These are phyloP conservation scores for Isatis lusitanica DNA, from an alignment of 441 rosid species.

Conservation along the genomic window DNA sequence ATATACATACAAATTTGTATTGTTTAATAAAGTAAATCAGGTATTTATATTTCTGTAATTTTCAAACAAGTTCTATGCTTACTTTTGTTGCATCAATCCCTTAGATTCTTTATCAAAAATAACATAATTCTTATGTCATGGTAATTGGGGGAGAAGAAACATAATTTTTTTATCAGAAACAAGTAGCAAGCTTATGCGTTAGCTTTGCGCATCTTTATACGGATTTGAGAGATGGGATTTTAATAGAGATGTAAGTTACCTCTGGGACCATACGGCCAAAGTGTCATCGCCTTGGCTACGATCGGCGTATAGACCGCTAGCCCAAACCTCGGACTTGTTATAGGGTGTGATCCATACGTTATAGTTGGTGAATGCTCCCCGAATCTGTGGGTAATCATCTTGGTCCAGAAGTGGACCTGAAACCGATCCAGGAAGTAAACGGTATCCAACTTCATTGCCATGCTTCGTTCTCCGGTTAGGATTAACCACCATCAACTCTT, in stretches of 20 bases:
- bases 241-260: slow-evolving; percentile 21
- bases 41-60: background rate
- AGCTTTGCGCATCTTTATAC: too few species aligned
- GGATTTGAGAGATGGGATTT: too few species aligned
- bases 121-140: too few species aligned
- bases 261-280: slow-evolving; percentile 45
- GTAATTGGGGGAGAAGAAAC: too few species aligned
- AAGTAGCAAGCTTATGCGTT: too few species aligned
- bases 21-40: background rate
- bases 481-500: slow-evolving; percentile 48
- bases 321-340: slow-evolving; percentile 64
- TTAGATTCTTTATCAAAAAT: background rate
- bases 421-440: slow-evolving; percentile 41
- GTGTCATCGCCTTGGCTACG: slow-evolving; percentile 57
- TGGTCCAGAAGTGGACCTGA: slow-evolving; percentile 34
- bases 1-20: background rate
- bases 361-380: slow-evolving; percentile 53
- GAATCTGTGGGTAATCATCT: slow-evolving; percentile 56
- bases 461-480: slow-evolving; percentile 51
- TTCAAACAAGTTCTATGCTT: background rate
- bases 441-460: slow-evolving; percentile 55
- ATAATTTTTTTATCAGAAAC: background rate
- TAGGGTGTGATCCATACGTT: slow-evolving; percentile 67
- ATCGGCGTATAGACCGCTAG: slow-evolving; percentile 51
- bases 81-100: background rate